Base-by-base conservation (phyloP, 768 basidiomycete species). In the Chalciporus piperatus region DNA sequence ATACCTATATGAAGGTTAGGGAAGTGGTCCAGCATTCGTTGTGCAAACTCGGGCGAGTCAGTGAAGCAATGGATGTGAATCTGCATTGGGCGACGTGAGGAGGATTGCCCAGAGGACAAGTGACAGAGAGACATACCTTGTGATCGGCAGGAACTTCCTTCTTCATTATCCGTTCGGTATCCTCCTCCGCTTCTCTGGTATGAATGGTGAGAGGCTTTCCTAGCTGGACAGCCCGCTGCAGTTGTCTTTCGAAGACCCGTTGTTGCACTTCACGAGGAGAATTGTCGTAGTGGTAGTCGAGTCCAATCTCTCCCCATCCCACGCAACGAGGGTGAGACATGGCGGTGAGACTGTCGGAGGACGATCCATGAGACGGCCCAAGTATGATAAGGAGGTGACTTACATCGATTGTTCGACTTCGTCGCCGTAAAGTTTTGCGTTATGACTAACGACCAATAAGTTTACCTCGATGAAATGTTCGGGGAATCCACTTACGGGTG, bases 41-140 rank as follows among this genome's bases (percentile, higher is more conserved):
- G 74, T 0, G 85, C 92, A 57, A 92, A 85, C 17, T 74, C 83
- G 1, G 89, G 89, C 0, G 85, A 74, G 64, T 93, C 91, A 2
- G 91, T 92, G 67, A 89, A 94, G 63, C 92, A 95, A 57, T 94
- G 92, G 5, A 95, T 75, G 60, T 94, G 92, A 25, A 94, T 84
- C 84, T 89, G 52, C 19, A 14, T 12, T 39, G 14, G 2, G 16
- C 14, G 20, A 33, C 9, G 38, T 56, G 37, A 45, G 20, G 20
- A 25, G 12, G 16, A 23, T 32, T 22, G 4, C 22, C 22, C 22
- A 22, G 22, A 22, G 22, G 22, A 22, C 22, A 22, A 22, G 2
- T 22, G 22, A 22, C 22, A 22, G 22, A 22, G 22, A 22, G 8
- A 55, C 74, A 1, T 23, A 87, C 89, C 59, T 74, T 81, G 63